Evolutionary conservation across 805 yeast species (phyloP).

Genomic region (Ogataea glucozyma): DNA sequence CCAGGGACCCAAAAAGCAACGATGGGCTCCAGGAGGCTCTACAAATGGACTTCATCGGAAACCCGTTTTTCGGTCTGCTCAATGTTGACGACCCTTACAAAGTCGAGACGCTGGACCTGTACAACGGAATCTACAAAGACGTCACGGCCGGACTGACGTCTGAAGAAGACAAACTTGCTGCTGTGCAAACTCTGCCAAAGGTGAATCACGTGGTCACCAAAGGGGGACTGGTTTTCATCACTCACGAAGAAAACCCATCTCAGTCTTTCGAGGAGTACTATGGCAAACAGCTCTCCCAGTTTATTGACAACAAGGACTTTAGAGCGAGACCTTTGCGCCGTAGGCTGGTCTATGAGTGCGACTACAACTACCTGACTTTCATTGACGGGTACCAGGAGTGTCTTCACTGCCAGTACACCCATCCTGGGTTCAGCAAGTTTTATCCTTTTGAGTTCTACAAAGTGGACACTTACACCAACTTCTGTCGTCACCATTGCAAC

Average conservation of each 20-base stretch:
- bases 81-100: constrained; percentile 27
- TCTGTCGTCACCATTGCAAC: constrained; percentile 31
- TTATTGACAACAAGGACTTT: constrained; percentile 24
- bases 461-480: constrained; percentile 29
- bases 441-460: constrained; percentile 32
- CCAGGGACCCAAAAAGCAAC: constrained; percentile 17
- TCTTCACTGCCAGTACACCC: constrained; percentile 32
- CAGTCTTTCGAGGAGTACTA: constrained; percentile 22
- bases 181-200: constrained; percentile 17
- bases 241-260: constrained; percentile 26
- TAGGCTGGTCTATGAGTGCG: constrained; percentile 27
- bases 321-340: constrained; percentile 23
- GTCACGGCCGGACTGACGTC: constrained; percentile 14
- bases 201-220: constrained; percentile 28
- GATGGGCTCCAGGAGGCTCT: constrained; percentile 23
- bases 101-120: constrained; percentile 18
- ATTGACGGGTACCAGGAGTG: constrained; percentile 34
- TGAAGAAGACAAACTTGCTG: constrained; percentile 16
- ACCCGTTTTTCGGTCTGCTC: constrained; percentile 31
- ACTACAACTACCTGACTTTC: constrained; percentile 28
- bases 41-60: constrained; percentile 29
- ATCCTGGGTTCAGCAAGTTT: constrained; percentile 30
- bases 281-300: constrained; percentile 24
- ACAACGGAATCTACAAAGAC: constrained; percentile 30
- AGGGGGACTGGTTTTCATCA: constrained; percentile 30